Conservation (phyloP, 192 early-diverging fungal species). For the Paraglomus brasilianum region DNA sequence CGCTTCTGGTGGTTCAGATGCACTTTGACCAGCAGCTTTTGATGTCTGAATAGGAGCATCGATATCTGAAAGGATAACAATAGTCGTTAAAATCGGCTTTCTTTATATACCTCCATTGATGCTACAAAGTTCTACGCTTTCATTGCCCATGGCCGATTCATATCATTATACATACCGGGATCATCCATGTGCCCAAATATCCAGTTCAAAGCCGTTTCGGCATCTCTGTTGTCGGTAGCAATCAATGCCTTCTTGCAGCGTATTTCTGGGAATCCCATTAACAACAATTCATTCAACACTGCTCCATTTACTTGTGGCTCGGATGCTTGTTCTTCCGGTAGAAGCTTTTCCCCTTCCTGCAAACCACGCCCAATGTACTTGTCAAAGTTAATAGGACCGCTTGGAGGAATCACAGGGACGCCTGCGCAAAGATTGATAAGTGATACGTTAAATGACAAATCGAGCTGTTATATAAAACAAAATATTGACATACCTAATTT, state of each 20-base stretch:
- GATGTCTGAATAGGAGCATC: conserved; percentile 61
- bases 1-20: conserved; percentile 43
- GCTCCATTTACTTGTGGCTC: conserved; percentile 61
- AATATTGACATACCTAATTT: conserved; percentile 48
- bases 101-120: background rate
- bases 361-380: conserved; percentile 66
- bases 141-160: background rate
- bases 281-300: conserved; percentile 75
- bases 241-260: conserved; percentile 82
- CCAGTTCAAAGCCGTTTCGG: conserved; percentile 91
- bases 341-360: conserved; percentile 64
- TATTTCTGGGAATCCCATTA: conserved; percentile 91
- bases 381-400: conserved; percentile 60
- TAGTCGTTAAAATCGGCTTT: background rate
- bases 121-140: background rate
- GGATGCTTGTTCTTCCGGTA: conserved; percentile 67
- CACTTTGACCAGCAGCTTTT: conserved; percentile 10
- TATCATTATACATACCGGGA: conserved; percentile 52
- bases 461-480: background rate
- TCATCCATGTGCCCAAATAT: conserved; percentile 98
- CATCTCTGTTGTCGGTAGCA: conserved; percentile 76
- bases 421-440: conserved; percentile 33
- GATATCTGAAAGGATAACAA: conserved; percentile 49
- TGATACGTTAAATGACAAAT: background rate
- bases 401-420: conserved; percentile 58